Evolutionary conservation across 371 early-diverging fungal genomes (phyloP).

Genomic region (Mortierella sp.): DNA sequence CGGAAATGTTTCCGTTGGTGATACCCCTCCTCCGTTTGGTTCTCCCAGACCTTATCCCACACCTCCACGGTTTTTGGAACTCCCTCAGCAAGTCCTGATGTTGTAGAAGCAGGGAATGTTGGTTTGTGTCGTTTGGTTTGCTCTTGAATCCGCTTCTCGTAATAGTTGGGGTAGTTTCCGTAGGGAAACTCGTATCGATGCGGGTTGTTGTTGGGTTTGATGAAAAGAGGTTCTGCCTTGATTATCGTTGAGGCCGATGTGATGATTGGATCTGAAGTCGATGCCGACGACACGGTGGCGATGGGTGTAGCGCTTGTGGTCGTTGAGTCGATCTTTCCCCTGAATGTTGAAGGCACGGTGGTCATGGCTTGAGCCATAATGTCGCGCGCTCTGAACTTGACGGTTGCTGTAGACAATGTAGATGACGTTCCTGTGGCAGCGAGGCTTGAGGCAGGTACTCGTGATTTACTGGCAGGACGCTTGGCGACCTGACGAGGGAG

Average conservation of each 20-base stretch:
- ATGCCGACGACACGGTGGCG: neutral
- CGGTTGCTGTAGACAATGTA: neutral
- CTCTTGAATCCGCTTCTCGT: slow-evolving; percentile 34
- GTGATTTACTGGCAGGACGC: neutral
- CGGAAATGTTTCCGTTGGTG: neutral
- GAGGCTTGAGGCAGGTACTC: neutral
- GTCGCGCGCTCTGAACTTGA: neutral
- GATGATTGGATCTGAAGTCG: neutral
- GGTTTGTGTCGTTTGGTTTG: slow-evolving; percentile 13
- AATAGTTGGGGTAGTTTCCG: slow-evolving; percentile 53
- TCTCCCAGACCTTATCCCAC: neutral
- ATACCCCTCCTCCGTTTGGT: slow-evolving; percentile 1
- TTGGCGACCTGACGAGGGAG: slow-evolving; percentile 26
- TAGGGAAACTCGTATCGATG: slow-evolving; percentile 32
- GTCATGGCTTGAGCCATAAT: neutral
- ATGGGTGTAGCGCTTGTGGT: neutral
- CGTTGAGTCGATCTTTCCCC: neutral
- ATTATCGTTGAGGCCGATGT: slow-evolving; percentile 3
- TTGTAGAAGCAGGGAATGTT: neutral
- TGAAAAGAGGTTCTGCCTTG: slow-evolving; percentile 23
- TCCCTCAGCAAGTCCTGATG: neutral
- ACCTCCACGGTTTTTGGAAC: neutral
- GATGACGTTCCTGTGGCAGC: neutral
- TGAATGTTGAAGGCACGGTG: neutral
- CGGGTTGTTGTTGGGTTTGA: slow-evolving; percentile 6